Evolutionary conservation across 441 rosid species (phyloP).

Genomic region (Erodium texanum): DNA sequence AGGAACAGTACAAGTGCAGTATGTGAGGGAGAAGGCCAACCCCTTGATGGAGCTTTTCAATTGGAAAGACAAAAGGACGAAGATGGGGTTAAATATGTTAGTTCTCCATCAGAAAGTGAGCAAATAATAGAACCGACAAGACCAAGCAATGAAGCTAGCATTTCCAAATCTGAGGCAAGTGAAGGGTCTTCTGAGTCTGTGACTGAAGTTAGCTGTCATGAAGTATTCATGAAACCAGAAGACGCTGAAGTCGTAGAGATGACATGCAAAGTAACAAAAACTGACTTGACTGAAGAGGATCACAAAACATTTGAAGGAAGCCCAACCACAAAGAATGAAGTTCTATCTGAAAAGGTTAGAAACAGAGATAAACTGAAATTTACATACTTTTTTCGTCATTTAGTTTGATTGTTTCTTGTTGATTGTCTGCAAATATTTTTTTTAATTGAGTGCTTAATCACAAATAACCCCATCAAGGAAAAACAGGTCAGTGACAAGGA

Average conservation of each 20-base stretch:
- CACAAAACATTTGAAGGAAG: conserved; percentile 21
- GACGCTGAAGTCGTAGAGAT: conserved; percentile 16
- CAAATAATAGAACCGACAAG: conserved; percentile 7
- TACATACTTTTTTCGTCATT: conserved; percentile 3
- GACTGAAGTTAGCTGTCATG: conserved; percentile 11
- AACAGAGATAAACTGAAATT: conserved; percentile 8
- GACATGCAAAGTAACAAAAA: neutral
- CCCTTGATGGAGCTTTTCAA: conserved; percentile 10
- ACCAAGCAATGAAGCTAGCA: conserved; percentile 10
- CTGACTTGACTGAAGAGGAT: conserved; percentile 19
- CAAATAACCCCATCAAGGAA: neutral
- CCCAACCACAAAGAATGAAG: conserved; percentile 24
- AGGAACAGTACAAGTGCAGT: conserved; percentile 11
- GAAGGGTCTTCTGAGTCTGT: conserved; percentile 18
- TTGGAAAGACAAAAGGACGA: conserved; percentile 14
- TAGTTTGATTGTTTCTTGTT: neutral
- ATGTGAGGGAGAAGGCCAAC: conserved; percentile 10
- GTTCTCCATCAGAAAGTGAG: conserved; percentile 15
- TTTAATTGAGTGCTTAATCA: conserved; percentile 5
- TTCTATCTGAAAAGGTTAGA: conserved; percentile 39
- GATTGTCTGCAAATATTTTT: conserved; percentile 5
- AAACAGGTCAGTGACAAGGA: conserved; percentile 30
- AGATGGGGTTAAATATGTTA: conserved; percentile 10
- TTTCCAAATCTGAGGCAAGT: conserved; percentile 15
- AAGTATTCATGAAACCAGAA: conserved; percentile 18